Evolutionary conservation across 2,329 filamentous ascomycete species (phyloP), one percentile per base, ranked within the genome.

Genomic region (Talaromyces atroroseus): DNA sequence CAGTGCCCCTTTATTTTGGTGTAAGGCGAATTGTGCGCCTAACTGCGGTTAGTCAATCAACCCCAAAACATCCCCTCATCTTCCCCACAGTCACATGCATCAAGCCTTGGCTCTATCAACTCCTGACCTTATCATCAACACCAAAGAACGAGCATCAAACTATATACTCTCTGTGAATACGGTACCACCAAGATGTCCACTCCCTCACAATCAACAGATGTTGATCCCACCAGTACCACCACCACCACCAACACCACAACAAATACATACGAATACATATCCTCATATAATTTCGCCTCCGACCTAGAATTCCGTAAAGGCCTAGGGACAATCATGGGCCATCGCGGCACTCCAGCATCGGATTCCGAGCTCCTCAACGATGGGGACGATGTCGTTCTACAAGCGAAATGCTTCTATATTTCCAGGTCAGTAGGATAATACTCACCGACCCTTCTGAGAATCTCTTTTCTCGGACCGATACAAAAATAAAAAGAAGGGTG

Each of bases 361-460:
- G 66, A 71, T 34, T 66, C 65, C 16, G 74, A 77, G 60, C 64
- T 76, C 26, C 62, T 60, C 34, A 65, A 69, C 29, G 29, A 32
- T 23, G 67, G 71, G 20, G 69, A 75, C 51, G 74, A 74, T 55
- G 66, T 78, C 24, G 71, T 77, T 14, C 56, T 76, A 14, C 72
- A 74, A 60, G 76, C 76, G 14, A 74, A 76, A 65, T 78, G 75
- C 60, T 79, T 78, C 62, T 79, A 77, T 58, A 76, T 74, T 59
- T 72, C 76, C 36, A 70, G 73, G 75, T 76, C 67, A 51, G 65
- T 48, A 32, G 29, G 20, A 21, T n/a, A 32, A 24, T n/a, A 32
- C 11, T 36, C 23, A 3, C 32, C 12, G 2, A 36, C 12, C 11
- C 8, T 36, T 16, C 32, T 12, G 5, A 10, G 2, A 29, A 29